Percentiles rank a stretch among this genome's conserved stretches.
Conservation (phyloP, 306 rosid species). For the Malus sylvestris region DNA sequence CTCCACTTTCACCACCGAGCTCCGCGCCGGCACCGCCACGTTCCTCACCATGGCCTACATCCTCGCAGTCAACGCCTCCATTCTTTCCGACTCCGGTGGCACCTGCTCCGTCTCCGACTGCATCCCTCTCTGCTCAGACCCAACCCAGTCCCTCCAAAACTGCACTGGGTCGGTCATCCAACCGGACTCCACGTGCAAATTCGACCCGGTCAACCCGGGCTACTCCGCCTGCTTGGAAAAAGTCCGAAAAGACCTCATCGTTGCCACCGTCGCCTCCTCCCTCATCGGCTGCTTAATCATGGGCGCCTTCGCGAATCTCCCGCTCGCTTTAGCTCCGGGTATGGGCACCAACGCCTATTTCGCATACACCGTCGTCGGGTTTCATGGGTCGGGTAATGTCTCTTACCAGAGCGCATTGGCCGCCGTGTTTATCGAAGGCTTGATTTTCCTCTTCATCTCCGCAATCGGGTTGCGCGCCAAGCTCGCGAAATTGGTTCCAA, state of each 20-base stretch:
- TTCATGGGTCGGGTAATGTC: constrained; percentile 84
- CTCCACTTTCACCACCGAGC: constrained; percentile 89
- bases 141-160: constrained; percentile 30
- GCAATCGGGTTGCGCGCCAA: constrained; percentile 71
- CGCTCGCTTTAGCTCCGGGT: constrained; percentile 88
- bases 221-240: constrained; percentile 58
- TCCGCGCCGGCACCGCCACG: constrained; percentile 96
- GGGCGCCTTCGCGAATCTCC: constrained; percentile 92
- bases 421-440: constrained; percentile 80
- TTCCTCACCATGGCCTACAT: constrained; percentile 99
- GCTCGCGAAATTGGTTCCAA: constrained; percentile 76
- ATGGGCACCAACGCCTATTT: constrained; percentile 97
- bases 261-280: constrained; percentile 79
- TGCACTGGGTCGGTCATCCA: constrained; percentile 46
- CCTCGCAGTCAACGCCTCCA: constrained; percentile 97
- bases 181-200: constrained; percentile 59
- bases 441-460: constrained; percentile 53
- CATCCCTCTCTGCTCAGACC: constrained; percentile 72
- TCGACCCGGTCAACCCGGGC: constrained; percentile 84
- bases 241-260: constrained; percentile 73
- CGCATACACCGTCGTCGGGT: constrained; percentile 96
- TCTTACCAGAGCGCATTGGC: constrained; percentile 80
- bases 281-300: constrained; percentile 80
- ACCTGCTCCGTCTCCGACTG: constrained; percentile 86
- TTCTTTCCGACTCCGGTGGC: constrained; percentile 84